Evolutionary conservation across 1,139 yeast genomes (phyloP).

Genomic region (Meyerozyma guilliermondii): DNA sequence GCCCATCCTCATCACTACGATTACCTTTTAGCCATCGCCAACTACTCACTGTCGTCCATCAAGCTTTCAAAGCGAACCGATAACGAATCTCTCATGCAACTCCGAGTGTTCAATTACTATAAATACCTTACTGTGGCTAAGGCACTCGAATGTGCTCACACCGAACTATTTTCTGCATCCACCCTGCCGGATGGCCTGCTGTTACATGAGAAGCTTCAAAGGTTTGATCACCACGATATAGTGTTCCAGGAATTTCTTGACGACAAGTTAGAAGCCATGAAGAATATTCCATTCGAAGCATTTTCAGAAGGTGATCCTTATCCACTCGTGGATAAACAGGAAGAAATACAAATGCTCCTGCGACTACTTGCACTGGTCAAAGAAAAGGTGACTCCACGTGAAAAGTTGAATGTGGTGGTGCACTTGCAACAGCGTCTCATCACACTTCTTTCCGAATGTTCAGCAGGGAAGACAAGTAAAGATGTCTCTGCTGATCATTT

Average conservation of each 20-base stretch:
- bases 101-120: slow-evolving; percentile 38
- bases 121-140: slow-evolving; percentile 31
- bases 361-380: slow-evolving; percentile 6
- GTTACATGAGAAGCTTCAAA: slow-evolving; percentile 35
- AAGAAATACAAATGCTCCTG: neutral
- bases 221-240: slow-evolving; percentile 37
- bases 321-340: neutral
- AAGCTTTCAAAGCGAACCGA: slow-evolving; percentile 36
- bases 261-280: slow-evolving; percentile 28
- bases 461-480: slow-evolving; percentile 13
- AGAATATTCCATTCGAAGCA: slow-evolving; percentile 21
- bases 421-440: slow-evolving; percentile 30
- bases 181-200: slow-evolving; percentile 23
- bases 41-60: slow-evolving; percentile 35
- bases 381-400: slow-evolving; percentile 25
- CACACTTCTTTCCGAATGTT: slow-evolving; percentile 15
- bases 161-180: slow-evolving; percentile 23
- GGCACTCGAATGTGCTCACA: slow-evolving; percentile 32
- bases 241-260: slow-evolving; percentile 32
- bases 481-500: slow-evolving; percentile 36
- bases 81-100: slow-evolving; percentile 31
- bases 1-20: slow-evolving; percentile 31
- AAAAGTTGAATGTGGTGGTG: slow-evolving; percentile 27
- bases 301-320: neutral
- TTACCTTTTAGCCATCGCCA: slow-evolving; percentile 42